Conservation (phyloP, 2,329 filamentous ascomycete species). For the Colletotrichum sp. region DNA sequence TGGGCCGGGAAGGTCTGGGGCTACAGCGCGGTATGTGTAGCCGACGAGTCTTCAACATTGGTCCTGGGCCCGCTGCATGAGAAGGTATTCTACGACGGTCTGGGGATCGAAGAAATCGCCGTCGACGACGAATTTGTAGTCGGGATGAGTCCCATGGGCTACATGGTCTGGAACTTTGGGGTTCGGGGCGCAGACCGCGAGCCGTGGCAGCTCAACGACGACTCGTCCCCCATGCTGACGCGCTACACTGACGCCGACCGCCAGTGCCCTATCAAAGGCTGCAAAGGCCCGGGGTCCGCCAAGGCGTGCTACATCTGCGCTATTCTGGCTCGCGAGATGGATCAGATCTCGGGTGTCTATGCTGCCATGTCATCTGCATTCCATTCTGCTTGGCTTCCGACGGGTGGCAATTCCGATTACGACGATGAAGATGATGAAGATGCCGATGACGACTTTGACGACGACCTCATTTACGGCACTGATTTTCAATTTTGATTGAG, state of each 20-base stretch:
- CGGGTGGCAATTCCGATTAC: neutral
- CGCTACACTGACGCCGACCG: neutral
- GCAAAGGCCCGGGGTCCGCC: neutral
- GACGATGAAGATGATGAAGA: neutral
- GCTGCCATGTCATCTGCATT: neutral
- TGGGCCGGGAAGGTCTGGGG: neutral
- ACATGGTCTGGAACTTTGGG: neutral
- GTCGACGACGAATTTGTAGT: slow-evolving; percentile 5
- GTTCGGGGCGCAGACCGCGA: neutral
- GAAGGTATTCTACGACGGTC: neutral
- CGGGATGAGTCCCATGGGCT: neutral
- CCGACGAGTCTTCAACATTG: neutral
- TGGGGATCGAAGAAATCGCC: neutral
- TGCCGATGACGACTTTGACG: neutral
- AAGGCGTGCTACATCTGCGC: neutral
- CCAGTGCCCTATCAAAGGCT: neutral
- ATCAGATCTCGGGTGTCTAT: neutral
- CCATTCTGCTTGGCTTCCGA: neutral
- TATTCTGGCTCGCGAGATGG: too few species aligned
- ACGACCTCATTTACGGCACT: neutral
- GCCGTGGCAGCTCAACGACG: neutral
- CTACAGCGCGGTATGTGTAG: neutral
- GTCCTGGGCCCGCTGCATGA: neutral
- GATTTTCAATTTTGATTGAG: neutral
- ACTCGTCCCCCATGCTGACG: neutral